phyloP scores from a whole-genome alignment of 1,284 basidiomycete species.

The Schizopora paradoxa region DNA sequence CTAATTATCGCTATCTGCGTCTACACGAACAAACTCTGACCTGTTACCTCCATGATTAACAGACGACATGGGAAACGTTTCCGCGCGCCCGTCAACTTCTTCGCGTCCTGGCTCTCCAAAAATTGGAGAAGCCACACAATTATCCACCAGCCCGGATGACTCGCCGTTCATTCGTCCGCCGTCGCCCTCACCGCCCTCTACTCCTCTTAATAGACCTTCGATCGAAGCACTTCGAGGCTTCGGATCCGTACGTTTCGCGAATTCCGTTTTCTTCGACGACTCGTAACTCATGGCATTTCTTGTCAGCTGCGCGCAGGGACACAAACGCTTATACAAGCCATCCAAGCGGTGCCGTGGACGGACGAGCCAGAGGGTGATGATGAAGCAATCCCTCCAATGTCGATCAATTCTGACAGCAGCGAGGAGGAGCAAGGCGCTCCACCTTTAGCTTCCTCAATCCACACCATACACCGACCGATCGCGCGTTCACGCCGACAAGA shows the following conservation, averaged over 20 bases:
- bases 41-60: slow-evolving; percentile 1
- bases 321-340: slow-evolving; percentile 78
- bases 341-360: slow-evolving; percentile 75
- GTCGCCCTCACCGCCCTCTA: slow-evolving; percentile 47
- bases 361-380: slow-evolving; percentile 64
- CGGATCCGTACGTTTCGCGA: slow-evolving; percentile 50
- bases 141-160: slow-evolving; percentile 38
- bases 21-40: not conserved
- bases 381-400: slow-evolving; percentile 40
- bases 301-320: slow-evolving; percentile 74
- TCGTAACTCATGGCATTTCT: slow-evolving; percentile 19
- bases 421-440: slow-evolving; percentile 46
- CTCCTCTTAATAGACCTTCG: slow-evolving; percentile 31
- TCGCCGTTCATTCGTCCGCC: slow-evolving; percentile 73
- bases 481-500: slow-evolving; percentile 22
- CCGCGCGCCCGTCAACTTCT: slow-evolving; percentile 25
- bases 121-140: not conserved
- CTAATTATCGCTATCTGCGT: slow-evolving; percentile 13
- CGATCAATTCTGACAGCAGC: slow-evolving; percentile 50
- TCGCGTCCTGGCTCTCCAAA: slow-evolving; percentile 5
- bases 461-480: slow-evolving; percentile 33
- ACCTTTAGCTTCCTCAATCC: slow-evolving; percentile 27
- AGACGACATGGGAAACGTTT: not conserved
- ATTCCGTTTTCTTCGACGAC: slow-evolving; percentile 13
- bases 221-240: slow-evolving; percentile 53